Percentiles rank a stretch among this genome's conserved stretches.
phyloP scores from a whole-genome alignment of 768 basidiomycete genomes.

The Kwoniella heveanensis region DNA sequence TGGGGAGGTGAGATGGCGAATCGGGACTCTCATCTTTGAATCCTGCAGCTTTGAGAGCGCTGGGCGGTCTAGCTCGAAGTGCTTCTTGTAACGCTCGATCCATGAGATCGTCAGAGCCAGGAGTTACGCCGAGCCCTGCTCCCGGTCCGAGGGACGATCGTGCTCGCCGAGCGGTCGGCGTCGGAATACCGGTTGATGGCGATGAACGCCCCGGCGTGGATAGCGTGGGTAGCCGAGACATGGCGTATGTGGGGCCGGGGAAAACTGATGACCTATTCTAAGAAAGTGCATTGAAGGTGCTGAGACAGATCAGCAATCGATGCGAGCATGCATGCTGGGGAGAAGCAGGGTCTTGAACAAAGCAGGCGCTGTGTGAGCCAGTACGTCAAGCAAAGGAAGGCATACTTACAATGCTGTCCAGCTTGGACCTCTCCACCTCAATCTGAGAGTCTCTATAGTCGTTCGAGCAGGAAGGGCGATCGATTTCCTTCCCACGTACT shows the following conservation, averaged over 20 bases:
- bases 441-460: neutral
- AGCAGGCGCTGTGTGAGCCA: too few relatives aligned
- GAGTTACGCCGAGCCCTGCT: conserved; percentile 3
- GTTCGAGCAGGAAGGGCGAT: neutral
- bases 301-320: too few relatives aligned
- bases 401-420: neutral
- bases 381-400: too few relatives aligned
- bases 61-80: conserved; percentile 41
- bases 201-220: conserved; percentile 47
- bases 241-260: conserved; percentile 5
- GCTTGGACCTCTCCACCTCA: neutral
- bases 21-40: conserved; percentile 6
- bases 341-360: too few relatives aligned
- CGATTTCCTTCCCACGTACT: neutral
- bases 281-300: too few relatives aligned
- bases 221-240: conserved; percentile 45
- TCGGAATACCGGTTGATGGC: conserved; percentile 49
- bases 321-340: too few relatives aligned
- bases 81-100: conserved; percentile 46
- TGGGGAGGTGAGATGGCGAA: conserved; percentile 8
- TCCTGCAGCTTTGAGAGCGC: conserved; percentile 23
- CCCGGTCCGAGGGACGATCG: conserved; percentile 41
- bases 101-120: conserved; percentile 35
- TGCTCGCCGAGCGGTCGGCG: conserved; percentile 45
- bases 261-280: too few relatives aligned